Evolutionary conservation across 1,284 basidiomycete species (phyloP).

Genomic region (Cryptococcus sp.): DNA sequence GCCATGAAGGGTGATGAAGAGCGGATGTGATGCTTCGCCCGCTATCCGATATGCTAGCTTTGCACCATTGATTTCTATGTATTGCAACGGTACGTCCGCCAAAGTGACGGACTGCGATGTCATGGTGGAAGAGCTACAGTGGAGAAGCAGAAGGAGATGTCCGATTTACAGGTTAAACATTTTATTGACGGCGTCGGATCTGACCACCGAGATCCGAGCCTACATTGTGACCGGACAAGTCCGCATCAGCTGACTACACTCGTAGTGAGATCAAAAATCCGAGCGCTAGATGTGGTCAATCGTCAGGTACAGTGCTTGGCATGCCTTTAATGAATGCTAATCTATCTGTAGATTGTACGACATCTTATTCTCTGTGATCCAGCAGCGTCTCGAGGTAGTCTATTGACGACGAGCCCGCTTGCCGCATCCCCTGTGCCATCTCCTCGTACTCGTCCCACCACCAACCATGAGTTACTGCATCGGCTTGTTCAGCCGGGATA

Average conservation of each 20-base stretch:
- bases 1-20: slow-evolving; percentile 26
- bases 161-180: no score
- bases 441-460: slow-evolving; percentile 27
- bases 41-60: slow-evolving; percentile 17
- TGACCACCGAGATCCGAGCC: no score
- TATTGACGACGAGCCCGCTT: slow-evolving; percentile 8
- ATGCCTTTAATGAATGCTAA: no score
- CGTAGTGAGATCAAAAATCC: no score
- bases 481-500: slow-evolving; percentile 15
- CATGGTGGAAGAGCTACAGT: background rate
- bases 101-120: background rate
- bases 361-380: background rate
- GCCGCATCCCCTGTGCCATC: slow-evolving; percentile 8
- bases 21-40: slow-evolving; percentile 8
- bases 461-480: slow-evolving; percentile 26
- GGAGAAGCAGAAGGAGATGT: no score
- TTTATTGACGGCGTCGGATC: no score
- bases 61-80: slow-evolving; percentile 21
- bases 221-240: no score
- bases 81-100: slow-evolving; percentile 6
- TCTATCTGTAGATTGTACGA: no score
- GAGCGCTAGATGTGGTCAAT: no score
- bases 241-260: no score
- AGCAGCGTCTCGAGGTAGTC: slow-evolving; percentile 14
- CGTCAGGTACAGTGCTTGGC: no score